These are phyloP conservation scores for Boechera divaricarpa DNA, from an alignment of 345 rosid species.

Conservation along the genomic window DNA sequence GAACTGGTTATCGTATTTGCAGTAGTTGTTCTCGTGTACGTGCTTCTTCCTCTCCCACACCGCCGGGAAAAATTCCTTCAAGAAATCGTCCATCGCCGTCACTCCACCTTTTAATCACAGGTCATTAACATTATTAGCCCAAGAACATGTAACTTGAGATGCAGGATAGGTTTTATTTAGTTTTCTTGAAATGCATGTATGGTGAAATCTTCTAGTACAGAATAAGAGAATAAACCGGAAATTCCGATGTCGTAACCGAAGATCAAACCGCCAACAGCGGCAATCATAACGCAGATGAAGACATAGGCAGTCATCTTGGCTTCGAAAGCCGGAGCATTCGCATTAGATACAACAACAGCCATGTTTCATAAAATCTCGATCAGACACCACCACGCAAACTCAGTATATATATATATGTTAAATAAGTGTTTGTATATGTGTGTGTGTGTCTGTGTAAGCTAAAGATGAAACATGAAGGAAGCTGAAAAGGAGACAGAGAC, in stretches of 20 bases:
- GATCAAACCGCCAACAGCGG: conserved; percentile 64
- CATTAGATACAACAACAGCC: conserved; percentile 43
- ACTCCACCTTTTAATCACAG: conserved; percentile 67
- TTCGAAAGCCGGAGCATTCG: conserved; percentile 50
- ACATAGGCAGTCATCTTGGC: conserved; percentile 55
- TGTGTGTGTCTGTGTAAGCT: conserved; percentile 26
- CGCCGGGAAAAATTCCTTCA: conserved; percentile 59
- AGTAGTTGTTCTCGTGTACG: conserved; percentile 69
- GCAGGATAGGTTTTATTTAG: not conserved
- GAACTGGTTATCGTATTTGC: conserved; percentile 64
- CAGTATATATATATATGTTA: conserved; percentile 16
- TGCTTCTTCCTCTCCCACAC: conserved; percentile 66
- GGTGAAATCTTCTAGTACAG: not conserved
- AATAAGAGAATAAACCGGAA: conserved; percentile 45
- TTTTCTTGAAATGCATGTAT: conserved; percentile 15
- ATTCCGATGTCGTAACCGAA: conserved; percentile 71
- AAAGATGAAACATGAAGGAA: conserved; percentile 30
- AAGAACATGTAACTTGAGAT: not conserved
- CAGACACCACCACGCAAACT: conserved; percentile 41
- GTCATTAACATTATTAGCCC: conserved; percentile 17
- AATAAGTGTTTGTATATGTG: conserved; percentile 8
- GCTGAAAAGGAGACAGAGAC: conserved; percentile 35
- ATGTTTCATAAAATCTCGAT: conserved; percentile 32
- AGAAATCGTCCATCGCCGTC: conserved; percentile 82
- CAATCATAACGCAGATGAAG: conserved; percentile 50